Percentiles rank a stretch among this genome's conserved stretches.
Evolutionary conservation across 495 filamentous ascomycete genomes (phyloP).

Genomic region (Aspergillus ostianus): DNA sequence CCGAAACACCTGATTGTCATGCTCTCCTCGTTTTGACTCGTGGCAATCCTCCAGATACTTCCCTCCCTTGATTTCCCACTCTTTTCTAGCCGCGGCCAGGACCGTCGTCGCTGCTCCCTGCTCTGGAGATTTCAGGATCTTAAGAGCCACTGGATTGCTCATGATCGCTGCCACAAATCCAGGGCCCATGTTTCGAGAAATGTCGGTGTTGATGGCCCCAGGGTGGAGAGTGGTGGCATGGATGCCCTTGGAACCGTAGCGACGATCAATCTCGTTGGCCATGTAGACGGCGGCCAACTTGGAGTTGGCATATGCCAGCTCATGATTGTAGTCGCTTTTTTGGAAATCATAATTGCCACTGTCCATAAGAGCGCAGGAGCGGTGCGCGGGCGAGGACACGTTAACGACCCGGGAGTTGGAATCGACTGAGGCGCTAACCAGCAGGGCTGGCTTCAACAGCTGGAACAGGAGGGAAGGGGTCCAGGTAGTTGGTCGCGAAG

Average conservation of each 20-base stretch:
- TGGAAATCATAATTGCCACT: constrained; percentile 28
- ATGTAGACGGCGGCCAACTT: constrained; percentile 44
- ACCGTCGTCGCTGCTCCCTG: constrained; percentile 45
- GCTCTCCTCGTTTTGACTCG: neutral
- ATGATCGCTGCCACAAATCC: constrained; percentile 18
- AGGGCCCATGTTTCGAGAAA: constrained; percentile 18
- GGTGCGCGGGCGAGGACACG: constrained; percentile 40
- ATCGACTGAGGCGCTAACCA: constrained; percentile 33
- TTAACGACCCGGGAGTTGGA: constrained; percentile 46
- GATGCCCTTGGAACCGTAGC: constrained; percentile 37
- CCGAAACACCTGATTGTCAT: neutral
- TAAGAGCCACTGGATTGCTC: constrained; percentile 23
- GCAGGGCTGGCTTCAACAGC: constrained; percentile 42
- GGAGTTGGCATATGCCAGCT: constrained; percentile 35
- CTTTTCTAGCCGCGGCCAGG: constrained; percentile 38
- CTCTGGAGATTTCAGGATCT: constrained; percentile 31
- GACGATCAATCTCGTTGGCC: constrained; percentile 47
- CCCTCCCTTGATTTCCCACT: constrained; percentile 40
- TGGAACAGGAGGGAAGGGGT: constrained; percentile 52
- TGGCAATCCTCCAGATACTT: constrained; percentile 40
- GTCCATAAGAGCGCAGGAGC: constrained; percentile 16
- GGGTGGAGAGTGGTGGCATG: constrained; percentile 42
- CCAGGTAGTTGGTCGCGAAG: constrained; percentile 50
- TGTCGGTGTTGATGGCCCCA: constrained; percentile 31
- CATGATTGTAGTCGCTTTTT: constrained; percentile 33